Percentiles rank a stretch among this genome's conserved stretches.
Conservation (phyloP, 768 basidiomycete genomes). For the Boletus edulis region DNA sequence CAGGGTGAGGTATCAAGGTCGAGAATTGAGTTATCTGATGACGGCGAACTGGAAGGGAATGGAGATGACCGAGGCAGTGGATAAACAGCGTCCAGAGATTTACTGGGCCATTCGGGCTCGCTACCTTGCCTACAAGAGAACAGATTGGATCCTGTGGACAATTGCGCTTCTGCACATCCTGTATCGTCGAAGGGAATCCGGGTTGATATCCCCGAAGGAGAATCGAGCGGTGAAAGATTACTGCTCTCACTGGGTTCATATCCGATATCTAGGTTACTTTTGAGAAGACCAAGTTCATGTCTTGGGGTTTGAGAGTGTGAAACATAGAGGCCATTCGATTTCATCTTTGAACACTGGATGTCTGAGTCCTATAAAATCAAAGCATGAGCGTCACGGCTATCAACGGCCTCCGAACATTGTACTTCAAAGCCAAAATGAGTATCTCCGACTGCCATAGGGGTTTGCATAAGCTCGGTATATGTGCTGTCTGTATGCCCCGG, state of each 20-base stretch:
- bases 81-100: neutral
- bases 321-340: neutral
- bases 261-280: neutral
- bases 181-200: slow-evolving; percentile 1
- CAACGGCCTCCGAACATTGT: slow-evolving; percentile 1
- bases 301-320: neutral
- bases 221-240: neutral
- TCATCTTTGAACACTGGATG: neutral
- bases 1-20: slow-evolving; percentile 25
- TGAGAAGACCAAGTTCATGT: neutral
- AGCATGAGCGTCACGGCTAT: neutral
- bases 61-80: slow-evolving; percentile 26
- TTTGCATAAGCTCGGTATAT: neutral
- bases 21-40: slow-evolving; percentile 16
- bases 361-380: slow-evolving; percentile 5
- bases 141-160: neutral
- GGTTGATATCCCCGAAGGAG: neutral
- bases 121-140: neutral
- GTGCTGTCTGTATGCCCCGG: neutral
- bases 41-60: slow-evolving; percentile 11
- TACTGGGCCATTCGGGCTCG: neutral
- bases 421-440: slow-evolving; percentile 6
- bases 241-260: neutral
- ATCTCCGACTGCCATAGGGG: neutral
- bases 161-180: slow-evolving; percentile 1